Evolutionary conservation across 805 yeast species (phyloP).

Genomic region (Wickerhamiella sorbophila): DNA sequence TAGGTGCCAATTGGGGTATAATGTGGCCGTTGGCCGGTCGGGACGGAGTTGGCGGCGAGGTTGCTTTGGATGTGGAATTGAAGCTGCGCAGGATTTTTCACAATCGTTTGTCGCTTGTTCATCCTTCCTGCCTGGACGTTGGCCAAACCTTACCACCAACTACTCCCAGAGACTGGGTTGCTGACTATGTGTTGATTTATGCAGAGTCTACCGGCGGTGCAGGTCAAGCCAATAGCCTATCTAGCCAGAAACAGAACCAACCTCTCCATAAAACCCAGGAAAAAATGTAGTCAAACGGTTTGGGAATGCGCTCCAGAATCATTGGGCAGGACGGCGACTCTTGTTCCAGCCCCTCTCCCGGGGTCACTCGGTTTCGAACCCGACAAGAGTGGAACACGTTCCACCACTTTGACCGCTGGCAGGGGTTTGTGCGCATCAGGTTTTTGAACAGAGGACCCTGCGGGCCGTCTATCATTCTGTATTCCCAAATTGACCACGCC

Average conservation of each 20-base stretch:
- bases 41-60: no score
- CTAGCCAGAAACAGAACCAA: slow-evolving; percentile 46
- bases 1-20: no score
- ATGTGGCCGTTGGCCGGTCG: no score
- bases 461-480: slow-evolving; percentile 88
- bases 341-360: slow-evolving; percentile 74
- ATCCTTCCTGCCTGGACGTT: no score
- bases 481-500: slow-evolving; percentile 73
- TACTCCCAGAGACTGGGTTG: no score
- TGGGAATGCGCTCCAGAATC: slow-evolving; percentile 11
- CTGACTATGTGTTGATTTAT: no score
- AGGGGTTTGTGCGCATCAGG: slow-evolving; percentile 50
- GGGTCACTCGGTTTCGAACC: slow-evolving; percentile 52
- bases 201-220: no score
- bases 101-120: no score
- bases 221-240: slow-evolving; percentile 32
- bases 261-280: slow-evolving; percentile 22
- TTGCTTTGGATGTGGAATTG: no score
- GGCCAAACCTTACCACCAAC: no score
- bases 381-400: slow-evolving; percentile 75
- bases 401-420: slow-evolving; percentile 89
- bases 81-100: no score
- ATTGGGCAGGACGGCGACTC: slow-evolving; percentile 13
- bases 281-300: slow-evolving; percentile 6
- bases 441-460: slow-evolving; percentile 77